Percentiles rank a stretch among this genome's conserved stretches.
These are phyloP conservation scores for Exophiala alcalophila DNA, from an alignment of 2,329 filamentous ascomycete genomes.

Conservation along the genomic window DNA sequence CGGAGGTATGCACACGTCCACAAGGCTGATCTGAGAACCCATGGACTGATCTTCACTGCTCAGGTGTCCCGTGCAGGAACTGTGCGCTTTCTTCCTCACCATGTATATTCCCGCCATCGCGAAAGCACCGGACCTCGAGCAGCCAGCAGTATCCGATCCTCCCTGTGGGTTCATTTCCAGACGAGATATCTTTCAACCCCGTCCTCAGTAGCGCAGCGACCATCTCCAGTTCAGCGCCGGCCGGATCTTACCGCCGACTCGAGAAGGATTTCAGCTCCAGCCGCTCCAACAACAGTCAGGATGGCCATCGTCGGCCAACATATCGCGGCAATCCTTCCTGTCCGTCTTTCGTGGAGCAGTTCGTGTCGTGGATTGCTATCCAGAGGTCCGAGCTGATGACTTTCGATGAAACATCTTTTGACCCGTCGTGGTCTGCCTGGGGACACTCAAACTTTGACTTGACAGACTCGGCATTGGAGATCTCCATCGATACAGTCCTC, in stretches of 20 bases:
- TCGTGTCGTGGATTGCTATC: constrained; percentile 9
- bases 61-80: constrained; percentile 16
- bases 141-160: constrained; percentile 9
- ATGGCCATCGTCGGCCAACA: constrained; percentile 7
- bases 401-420: constrained; percentile 13
- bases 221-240: neutral
- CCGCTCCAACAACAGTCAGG: constrained; percentile 13
- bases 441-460: constrained; percentile 11
- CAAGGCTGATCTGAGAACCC: neutral
- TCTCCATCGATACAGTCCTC: constrained; percentile 18
- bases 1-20: constrained; percentile 6
- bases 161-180: neutral
- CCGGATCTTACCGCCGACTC: constrained; percentile 13
- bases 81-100: constrained; percentile 15
- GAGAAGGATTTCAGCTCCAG: constrained; percentile 28
- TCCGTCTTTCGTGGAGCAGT: constrained; percentile 18
- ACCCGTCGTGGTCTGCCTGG: constrained; percentile 16
- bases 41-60: neutral
- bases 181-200: neutral
- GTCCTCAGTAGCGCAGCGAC: neutral
- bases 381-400: constrained; percentile 11
- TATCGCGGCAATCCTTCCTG: constrained; percentile 18
- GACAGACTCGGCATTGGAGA: constrained; percentile 14
- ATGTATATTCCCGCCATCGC: constrained; percentile 14
- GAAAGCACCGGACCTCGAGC: constrained; percentile 5